phyloP scores from a whole-genome alignment of 805 yeast genomes.

The Nakazawaea ishiwadae region DNA sequence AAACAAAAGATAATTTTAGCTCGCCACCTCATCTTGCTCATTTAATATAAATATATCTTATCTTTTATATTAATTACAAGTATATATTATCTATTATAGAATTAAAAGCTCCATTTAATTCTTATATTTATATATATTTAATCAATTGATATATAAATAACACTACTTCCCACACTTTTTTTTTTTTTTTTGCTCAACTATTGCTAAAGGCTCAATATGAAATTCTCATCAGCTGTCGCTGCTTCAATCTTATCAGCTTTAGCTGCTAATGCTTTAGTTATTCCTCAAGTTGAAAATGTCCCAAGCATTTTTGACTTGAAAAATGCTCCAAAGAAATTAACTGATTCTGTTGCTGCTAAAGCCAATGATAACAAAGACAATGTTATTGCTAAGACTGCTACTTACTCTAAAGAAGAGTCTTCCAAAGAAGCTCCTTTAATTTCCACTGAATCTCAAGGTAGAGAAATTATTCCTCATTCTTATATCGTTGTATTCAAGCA shows the following conservation, averaged over 20 bases:
- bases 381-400: constrained; percentile 4
- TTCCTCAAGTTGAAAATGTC: constrained; percentile 36
- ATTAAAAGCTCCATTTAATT: too few relatives aligned
- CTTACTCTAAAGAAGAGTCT: constrained; percentile 8
- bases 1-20: background rate
- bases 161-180: too few relatives aligned
- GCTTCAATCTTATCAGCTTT: constrained; percentile 22
- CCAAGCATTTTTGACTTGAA: constrained; percentile 16
- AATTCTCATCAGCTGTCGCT: constrained; percentile 20
- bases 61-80: background rate
- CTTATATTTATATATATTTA: too few relatives aligned
- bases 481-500: constrained; percentile 86
- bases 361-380: constrained; percentile 24
- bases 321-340: constrained; percentile 1
- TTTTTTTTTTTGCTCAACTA: too few relatives aligned
- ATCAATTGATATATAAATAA: too few relatives aligned
- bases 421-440: constrained; percentile 41
- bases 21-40: constrained; percentile 7
- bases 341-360: constrained; percentile 32
- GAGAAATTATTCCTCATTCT: constrained; percentile 59
- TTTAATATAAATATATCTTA: background rate
- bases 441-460: constrained; percentile 35
- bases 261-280: constrained; percentile 49
- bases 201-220: too few relatives aligned
- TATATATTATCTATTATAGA: too few relatives aligned